Percentiles rank a stretch among this genome's conserved stretches.
Conservation (phyloP, 1,139 yeast species). For the Wickerhamiella pararugosa region DNA sequence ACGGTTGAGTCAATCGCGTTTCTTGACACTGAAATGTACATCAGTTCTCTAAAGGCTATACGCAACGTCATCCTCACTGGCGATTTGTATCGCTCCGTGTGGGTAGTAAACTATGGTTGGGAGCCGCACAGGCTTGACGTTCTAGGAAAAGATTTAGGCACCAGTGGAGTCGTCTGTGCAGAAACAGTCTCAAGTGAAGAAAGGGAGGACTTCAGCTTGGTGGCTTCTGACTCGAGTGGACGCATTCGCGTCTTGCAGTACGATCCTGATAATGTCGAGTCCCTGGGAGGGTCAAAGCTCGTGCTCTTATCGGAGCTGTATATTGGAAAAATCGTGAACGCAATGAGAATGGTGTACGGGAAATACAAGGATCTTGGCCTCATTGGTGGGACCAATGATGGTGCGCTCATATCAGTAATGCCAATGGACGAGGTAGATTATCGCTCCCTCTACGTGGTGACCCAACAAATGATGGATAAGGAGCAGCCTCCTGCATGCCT, state of each 20-base stretch:
- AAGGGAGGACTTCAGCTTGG: slow-evolving; percentile 40
- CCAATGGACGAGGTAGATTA: slow-evolving; percentile 66
- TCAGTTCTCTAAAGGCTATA: slow-evolving; percentile 66
- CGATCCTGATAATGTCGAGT: slow-evolving; percentile 82
- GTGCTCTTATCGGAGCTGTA: slow-evolving; percentile 59
- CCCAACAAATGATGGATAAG: slow-evolving; percentile 72
- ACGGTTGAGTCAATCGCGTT: slow-evolving; percentile 86
- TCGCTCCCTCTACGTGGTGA: slow-evolving; percentile 69
- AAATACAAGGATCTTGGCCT: slow-evolving; percentile 18
- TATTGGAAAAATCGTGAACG: slow-evolving; percentile 49
- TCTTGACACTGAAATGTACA: slow-evolving; percentile 66
- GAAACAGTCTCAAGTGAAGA: slow-evolving; percentile 61
- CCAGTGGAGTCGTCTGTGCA: slow-evolving; percentile 38
- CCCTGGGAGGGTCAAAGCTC: slow-evolving; percentile 66
- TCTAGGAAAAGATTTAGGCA: slow-evolving; percentile 59
- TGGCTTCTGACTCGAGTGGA: slow-evolving; percentile 56
- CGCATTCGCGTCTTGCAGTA: slow-evolving; percentile 67
- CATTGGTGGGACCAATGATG: slow-evolving; percentile 65
- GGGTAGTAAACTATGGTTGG: slow-evolving; percentile 78
- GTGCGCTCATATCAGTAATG: slow-evolving; percentile 57
- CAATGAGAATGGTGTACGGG: slow-evolving; percentile 36
- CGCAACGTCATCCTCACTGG: slow-evolving; percentile 69
- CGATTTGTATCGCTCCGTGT: slow-evolving; percentile 65
- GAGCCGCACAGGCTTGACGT: slow-evolving; percentile 82
- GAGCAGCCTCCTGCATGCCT: slow-evolving; percentile 63